Evolutionary conservation across 1,139 yeast genomes (phyloP), one percentile per base, ranked within the genome.

Genomic region (Meyerozyma carpophila): DNA sequence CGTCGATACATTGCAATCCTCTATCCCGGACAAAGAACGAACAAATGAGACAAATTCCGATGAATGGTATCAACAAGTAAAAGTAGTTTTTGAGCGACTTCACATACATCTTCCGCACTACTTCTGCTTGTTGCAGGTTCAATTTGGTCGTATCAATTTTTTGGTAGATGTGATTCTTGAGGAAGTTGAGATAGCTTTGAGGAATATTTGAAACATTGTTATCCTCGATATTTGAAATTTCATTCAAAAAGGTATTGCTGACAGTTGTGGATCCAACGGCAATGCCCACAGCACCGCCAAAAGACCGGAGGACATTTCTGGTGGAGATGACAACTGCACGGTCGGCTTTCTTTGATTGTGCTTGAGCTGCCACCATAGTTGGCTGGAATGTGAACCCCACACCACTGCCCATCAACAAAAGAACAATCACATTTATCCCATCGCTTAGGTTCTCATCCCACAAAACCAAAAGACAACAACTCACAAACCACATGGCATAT

Each of bases 271-370:
- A 68, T 16, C 68, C 63, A 2, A 72, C 55, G 0, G 82, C 79
- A 37, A 77, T 58, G 0, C 82, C 82, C 34, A 75, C 49, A 1
- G 83, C 73, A 24, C 81, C 82, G 32, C 84, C 84, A 42, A 79
- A 67, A 1, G 78, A 71, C 46, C 84, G 58, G 41, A 76, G 50
- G 9, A 77, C 74, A 50, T 77, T 78, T 55, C 84, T 64, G 1
- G 79, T 67, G 3, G 81, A 69, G 8, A 78, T 77, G 8, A 77
- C 78, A 10, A 78, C 80, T 0, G 84, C 82, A 39, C 84, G 58
- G 48, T 79, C 82, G 1, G 74, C 63, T 41, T 68, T 69, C 37
- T 56, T 62, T 8, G 79, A 68, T 44, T 77, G 78, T 1, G 83
- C 81, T 55, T 76, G 80, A 1, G 71, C 72, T 1, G 82, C 82